Conservation (phyloP, 2,329 filamentous ascomycete species). For the Allantophomopsis lycopodina region DNA sequence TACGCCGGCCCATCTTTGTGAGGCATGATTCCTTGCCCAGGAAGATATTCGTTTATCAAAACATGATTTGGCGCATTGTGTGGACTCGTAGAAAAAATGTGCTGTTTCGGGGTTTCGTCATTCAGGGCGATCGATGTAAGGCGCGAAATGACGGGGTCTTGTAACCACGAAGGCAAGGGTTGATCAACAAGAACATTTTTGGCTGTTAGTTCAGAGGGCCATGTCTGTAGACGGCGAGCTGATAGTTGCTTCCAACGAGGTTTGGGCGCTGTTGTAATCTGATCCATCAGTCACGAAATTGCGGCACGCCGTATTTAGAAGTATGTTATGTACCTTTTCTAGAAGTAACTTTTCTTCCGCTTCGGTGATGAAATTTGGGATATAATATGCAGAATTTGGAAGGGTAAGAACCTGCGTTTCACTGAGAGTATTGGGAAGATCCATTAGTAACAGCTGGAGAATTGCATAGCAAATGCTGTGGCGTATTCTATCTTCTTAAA, state of each 20-base stretch:
- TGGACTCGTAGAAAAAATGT: constrained; percentile 49
- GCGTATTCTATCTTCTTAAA: no score
- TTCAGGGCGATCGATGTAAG: constrained; percentile 34
- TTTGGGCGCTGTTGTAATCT: constrained; percentile 50
- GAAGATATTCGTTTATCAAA: constrained; percentile 81
- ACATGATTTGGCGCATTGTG: constrained; percentile 79
- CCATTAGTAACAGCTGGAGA: no score
- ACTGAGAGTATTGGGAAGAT: no score
- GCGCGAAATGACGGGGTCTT: constrained; percentile 52
- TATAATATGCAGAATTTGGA: constrained; percentile 64
- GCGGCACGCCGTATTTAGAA: background rate
- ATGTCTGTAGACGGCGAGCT: constrained; percentile 82
- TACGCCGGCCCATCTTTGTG: constrained; percentile 91
- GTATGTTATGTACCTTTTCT: constrained; percentile 40
- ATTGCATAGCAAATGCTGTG: no score
- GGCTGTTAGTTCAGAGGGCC: constrained; percentile 71
- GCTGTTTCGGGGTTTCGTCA: constrained; percentile 10
- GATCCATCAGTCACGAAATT: constrained; percentile 11
- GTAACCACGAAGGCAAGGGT: constrained; percentile 63
- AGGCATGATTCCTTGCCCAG: constrained; percentile 89
- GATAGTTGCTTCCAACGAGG: constrained; percentile 77
- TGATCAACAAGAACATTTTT: constrained; percentile 61
- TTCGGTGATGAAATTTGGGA: constrained; percentile 67
- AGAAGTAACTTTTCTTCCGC: constrained; percentile 63
- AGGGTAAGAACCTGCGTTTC: constrained; percentile 36